A percentile compares a stretch with the other conserved stretches of the same genome.
Evolutionary conservation across 164 flowering plant genomes (phyloP).

Genomic region (Magnolia sinica): DNA sequence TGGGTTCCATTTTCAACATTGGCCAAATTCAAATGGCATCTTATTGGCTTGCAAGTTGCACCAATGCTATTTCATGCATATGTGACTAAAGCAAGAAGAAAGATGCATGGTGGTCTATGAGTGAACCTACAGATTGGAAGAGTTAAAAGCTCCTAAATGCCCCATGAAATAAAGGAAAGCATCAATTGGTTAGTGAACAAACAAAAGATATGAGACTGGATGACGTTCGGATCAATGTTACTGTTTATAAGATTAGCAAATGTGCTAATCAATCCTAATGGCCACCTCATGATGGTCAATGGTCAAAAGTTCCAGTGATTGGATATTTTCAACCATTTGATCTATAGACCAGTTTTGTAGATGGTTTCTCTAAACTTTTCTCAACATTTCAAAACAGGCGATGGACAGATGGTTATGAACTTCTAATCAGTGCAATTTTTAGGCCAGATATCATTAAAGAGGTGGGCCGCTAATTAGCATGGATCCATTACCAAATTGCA

Average conservation of each 20-base stretch:
- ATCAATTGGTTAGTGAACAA: background rate
- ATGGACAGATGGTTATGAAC: background rate
- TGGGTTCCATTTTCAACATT: too few relatives aligned
- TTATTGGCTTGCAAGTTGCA: too few relatives aligned
- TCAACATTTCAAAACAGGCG: too few relatives aligned
- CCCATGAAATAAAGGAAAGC: conserved; percentile 64
- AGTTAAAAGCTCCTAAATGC: conserved; percentile 81
- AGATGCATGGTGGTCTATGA: background rate
- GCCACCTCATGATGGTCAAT: background rate
- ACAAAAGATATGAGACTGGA: background rate
- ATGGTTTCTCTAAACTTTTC: background rate
- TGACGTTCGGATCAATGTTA: background rate
- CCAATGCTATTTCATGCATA: background rate
- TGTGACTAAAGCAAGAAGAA: background rate
- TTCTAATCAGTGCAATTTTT: background rate
- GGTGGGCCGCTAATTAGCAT: background rate
- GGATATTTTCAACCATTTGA: background rate
- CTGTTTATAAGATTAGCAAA: background rate
- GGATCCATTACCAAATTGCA: too few relatives aligned
- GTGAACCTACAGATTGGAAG: conserved; percentile 80
- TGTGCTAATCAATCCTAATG: background rate
- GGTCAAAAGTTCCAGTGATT: background rate
- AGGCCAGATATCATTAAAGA: background rate
- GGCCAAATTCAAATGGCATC: background rate
- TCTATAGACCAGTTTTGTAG: background rate